Evolutionary conservation across 495 filamentous ascomycete species (phyloP).

Genomic region (Oidiodendron maius): DNA sequence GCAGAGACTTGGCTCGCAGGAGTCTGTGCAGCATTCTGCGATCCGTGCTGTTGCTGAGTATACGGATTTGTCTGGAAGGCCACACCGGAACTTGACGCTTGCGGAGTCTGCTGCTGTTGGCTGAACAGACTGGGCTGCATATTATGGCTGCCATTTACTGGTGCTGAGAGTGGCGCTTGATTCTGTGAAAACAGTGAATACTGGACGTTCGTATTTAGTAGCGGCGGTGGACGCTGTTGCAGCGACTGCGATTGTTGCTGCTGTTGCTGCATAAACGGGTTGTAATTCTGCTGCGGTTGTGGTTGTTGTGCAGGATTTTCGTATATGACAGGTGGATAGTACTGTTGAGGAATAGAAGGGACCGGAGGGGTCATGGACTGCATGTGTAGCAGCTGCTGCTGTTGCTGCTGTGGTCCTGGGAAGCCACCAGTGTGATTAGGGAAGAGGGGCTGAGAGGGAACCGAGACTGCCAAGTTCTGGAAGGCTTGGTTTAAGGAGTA

Average conservation of each 20-base stretch:
- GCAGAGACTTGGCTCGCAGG: constrained; percentile 9
- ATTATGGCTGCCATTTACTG: constrained; percentile 1
- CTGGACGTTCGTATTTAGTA: constrained; percentile 20
- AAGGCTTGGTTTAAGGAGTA: constrained; percentile 49
- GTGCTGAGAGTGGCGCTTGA: constrained; percentile 3
- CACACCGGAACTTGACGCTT: constrained; percentile 1
- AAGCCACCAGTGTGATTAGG: constrained; percentile 80
- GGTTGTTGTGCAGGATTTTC: constrained; percentile 29
- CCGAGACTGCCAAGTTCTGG: constrained; percentile 62
- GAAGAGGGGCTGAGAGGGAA: constrained; percentile 60
- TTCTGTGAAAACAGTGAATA: constrained; percentile 20
- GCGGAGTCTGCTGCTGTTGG: constrained; percentile 24
- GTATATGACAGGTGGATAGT: constrained; percentile 26
- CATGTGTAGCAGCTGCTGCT: constrained; percentile 40
- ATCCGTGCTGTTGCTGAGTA: constrained; percentile 12
- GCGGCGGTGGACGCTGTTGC: constrained; percentile 11
- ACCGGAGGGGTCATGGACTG: constrained; percentile 44
- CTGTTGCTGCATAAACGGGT: constrained; percentile 57
- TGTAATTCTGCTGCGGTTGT: constrained; percentile 41
- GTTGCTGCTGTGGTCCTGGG: constrained; percentile 35
- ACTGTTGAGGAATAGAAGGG: constrained; percentile 40
- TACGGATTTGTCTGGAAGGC: constrained; percentile 3
- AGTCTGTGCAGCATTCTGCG: constrained; percentile 6
- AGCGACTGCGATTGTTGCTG: constrained; percentile 25
- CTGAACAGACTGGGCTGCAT: constrained; percentile 14